Base-by-base conservation (phyloP, 2,329 filamentous ascomycete genomes). In the Ascocoryne sarcoides region DNA sequence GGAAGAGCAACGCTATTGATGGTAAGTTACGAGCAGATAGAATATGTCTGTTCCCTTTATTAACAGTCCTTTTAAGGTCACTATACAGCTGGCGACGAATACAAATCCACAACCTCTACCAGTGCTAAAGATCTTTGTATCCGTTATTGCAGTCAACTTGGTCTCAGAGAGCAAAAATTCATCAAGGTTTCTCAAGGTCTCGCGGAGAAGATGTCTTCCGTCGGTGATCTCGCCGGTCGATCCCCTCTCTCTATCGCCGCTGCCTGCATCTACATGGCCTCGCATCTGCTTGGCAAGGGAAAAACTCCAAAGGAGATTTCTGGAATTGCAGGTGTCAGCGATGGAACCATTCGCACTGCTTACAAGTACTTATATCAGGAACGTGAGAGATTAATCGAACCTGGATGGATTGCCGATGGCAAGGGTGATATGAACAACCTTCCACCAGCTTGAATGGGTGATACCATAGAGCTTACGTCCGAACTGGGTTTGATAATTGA, bases 191-290 rank as follows among this genome's bases (percentile, higher is more conserved):
- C 88, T 2, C 78, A 82, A 55, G 76, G 80, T 19, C 74, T 95
- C 37, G 88, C 89, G 3, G 74, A 82, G 51, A 79, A 82, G 58
- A 86, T 92, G 50, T 81, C 79, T 17, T 75, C 76, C 36, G 79
- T 86, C 46, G 83, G 85, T 44, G 82, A 87, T 40, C 75, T 96
- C 45, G 57, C 90, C 26, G 92, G 92, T 50, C 86, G 92, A 44
- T 96, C 90, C 43, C 92, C 92, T 15, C 71, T 98, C 36, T 95
- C 90, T 1, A 87, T 93, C 46, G 90, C 93, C 5, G 90, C 89
- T 14, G 89, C 92, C 21, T 94, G 88, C 62, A 95, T 98, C 62
- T 98, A 92, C 70, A 92, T 96, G 79, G 84, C 90, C 3, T 88
- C 86, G 20, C 79, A 90, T 57, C 72, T 96, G 28, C 82, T 95